A percentile compares a stretch with the other conserved stretches of the same genome.
Evolutionary conservation across 768 basidiomycete species (phyloP).

Genomic region (Pholiota microspora): DNA sequence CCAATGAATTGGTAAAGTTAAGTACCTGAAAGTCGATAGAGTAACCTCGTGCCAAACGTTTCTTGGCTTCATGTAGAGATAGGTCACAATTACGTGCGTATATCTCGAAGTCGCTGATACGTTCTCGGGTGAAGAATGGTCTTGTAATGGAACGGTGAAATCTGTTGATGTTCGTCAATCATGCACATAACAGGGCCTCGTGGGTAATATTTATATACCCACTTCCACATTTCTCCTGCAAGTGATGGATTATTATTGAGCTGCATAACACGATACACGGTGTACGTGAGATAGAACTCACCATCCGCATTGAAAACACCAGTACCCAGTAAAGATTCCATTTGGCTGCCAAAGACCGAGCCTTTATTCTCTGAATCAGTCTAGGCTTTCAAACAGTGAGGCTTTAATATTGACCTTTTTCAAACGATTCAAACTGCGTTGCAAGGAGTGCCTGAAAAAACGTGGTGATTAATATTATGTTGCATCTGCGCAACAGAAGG

Average conservation of each 20-base stretch:
- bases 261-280: constrained; percentile 19
- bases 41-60: constrained; percentile 40
- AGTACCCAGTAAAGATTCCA: constrained; percentile 44
- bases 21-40: constrained; percentile 59
- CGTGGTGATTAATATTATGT: neutral
- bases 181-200: neutral
- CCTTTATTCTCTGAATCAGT: constrained; percentile 15
- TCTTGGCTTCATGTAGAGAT: constrained; percentile 42
- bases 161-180: constrained; percentile 19
- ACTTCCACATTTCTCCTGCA: constrained; percentile 65
- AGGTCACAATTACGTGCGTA: constrained; percentile 55
- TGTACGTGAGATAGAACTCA: constrained; percentile 19
- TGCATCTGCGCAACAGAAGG: neutral
- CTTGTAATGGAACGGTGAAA: constrained; percentile 67
- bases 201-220: constrained; percentile 12
- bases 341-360: constrained; percentile 22
- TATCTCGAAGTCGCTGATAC: constrained; percentile 58
- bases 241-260: neutral
- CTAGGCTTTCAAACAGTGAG: neutral
- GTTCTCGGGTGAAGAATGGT: constrained; percentile 64
- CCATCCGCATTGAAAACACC: constrained; percentile 66
- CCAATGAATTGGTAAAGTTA: neutral
- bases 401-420: constrained; percentile 32
- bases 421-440: constrained; percentile 45
- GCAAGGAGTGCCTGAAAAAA: constrained; percentile 38